Evolutionary conservation across 805 yeast species (phyloP), one percentile per base, ranked within the genome.

Genomic region (Millerozyma acaciae): DNA sequence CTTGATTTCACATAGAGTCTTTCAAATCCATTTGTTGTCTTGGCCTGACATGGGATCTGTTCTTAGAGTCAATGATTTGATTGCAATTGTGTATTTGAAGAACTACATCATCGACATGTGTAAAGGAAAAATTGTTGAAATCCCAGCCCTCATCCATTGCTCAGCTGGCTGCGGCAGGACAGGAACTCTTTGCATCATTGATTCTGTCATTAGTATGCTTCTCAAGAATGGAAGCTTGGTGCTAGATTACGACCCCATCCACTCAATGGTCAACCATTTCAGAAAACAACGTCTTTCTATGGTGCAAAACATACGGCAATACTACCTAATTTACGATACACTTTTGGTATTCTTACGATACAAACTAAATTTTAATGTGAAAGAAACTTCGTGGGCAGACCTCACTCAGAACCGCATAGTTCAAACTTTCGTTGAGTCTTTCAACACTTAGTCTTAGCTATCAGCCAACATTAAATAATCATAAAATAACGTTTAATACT

Each of bases 121-220:
- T 28, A 9, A 21, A 4, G 21, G 9, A 7, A 19, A 6, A 2
- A 20, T 29, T 13, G 30, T 20, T 8, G 32, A 15, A 12, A 45
- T 70, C 1, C 90, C 93, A 14, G 70, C 79, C 5, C 53, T 87
- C 28, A 84, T 84, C 16, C 97, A 90, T 58, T 90, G 98, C 52
- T 86, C 96, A 5, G 97, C 97, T 1, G 98, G 98, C 0, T 88
- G 95, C 51, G 98, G 98, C 13, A 68, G 98, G 37, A 87, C 97
- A 0, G 98, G 98, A 2, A 84, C 96, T 2, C 60, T 63, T 27
- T 57, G 62, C 28, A 51, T 66, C 10, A 44, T 62, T 16, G 71
- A 66, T 44, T 50, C 66, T 9, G 42, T 65, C 18, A 45, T 55
- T 24, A 52, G 46, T 26, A 34, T 48, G 6, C 41, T 45, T 36